Base-by-base conservation (phyloP, 306 rosid species). In the Astragalus glycyphyllos region DNA sequence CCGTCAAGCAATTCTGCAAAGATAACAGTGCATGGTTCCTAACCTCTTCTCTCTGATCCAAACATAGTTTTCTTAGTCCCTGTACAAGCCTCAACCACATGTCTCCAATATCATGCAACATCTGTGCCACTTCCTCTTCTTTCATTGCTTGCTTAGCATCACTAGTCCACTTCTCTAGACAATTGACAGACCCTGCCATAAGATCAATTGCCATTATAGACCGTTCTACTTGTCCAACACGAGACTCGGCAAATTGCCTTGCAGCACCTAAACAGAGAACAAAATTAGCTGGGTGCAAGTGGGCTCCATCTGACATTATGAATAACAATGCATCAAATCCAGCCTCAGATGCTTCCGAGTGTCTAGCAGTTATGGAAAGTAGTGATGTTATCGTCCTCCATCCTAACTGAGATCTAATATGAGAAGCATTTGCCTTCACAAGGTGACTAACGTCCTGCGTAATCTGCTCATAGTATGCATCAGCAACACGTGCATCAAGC, bases 401-500 rank as follows among this genome's bases (percentile, higher is more conserved):
- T 53, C 98, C 98, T 51, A 81, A 61, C 54, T 84, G 96, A 68
- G 97, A 90, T 83, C 95, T 84, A 74, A 90, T 94, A 77, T 90
- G 96, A 77, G 98, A 26, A 26, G 31, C 31, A 26, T 26, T 26
- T 26, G 31, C 31, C 3, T 26, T 26, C 31, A 26, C 31, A 83
- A 55, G 96, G 69, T 87, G 92, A 75, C 84, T 84, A 58, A 94
- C 95, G 87, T 94, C 98, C 75, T 87, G 98, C 15, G 97, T 91
- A 68, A 94, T 94, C 77, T 90, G 97, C 60, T 94, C 98, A 74
- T 91, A 89, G 70, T 90, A 94, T 23, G 96, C 90, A 66, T 94
- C 98, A 12, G 97, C 97, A 69, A 94, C 96, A 48, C 96, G 95
- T 46, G 98, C 97, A 86, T 94, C 98, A 73, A 94, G 97, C 89